Evolutionary conservation across 306 rosid species (phyloP).

Genomic region (Fagus crenata): DNA sequence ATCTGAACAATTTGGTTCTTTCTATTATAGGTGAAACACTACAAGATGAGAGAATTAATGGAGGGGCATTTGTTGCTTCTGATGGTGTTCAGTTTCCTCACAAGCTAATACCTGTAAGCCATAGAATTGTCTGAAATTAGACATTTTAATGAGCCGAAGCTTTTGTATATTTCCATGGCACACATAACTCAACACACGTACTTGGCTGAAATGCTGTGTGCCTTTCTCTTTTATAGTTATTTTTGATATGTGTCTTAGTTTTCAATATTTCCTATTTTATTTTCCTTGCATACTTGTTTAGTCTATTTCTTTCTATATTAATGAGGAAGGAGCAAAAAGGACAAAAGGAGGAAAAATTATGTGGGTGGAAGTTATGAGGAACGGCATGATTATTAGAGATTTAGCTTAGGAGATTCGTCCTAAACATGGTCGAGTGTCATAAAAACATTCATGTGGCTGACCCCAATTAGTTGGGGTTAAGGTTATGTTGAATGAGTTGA

Average conservation of each 20-base stretch:
- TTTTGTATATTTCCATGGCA: not conserved
- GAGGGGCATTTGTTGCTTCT: constrained; percentile 82
- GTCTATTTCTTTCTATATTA: not conserved
- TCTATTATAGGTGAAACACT: constrained; percentile 76
- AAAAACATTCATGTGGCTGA: not conserved
- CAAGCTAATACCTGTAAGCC: constrained; percentile 90
- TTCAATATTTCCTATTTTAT: not conserved
- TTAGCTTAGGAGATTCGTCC: not conserved
- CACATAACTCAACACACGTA: not conserved
- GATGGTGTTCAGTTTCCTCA: constrained; percentile 88
- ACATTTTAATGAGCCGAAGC: too few species aligned
- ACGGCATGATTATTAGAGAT: not conserved
- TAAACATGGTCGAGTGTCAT: not conserved
- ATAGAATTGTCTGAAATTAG: constrained; percentile 4
- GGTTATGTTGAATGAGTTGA: not conserved
- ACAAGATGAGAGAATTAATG: constrained; percentile 82
- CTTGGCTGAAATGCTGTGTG: not conserved
- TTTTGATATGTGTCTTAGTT: not conserved
- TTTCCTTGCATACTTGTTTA: not conserved
- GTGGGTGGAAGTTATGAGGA: not conserved
- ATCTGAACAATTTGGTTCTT: not conserved
- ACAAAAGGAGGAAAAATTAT: not conserved
- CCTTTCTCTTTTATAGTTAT: not conserved
- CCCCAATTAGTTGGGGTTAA: not conserved
- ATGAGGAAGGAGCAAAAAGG: not conserved